phyloP scores from a whole-genome alignment of 2,329 filamentous ascomycete genomes.

The Magnaporthiopsis rhizophila region DNA sequence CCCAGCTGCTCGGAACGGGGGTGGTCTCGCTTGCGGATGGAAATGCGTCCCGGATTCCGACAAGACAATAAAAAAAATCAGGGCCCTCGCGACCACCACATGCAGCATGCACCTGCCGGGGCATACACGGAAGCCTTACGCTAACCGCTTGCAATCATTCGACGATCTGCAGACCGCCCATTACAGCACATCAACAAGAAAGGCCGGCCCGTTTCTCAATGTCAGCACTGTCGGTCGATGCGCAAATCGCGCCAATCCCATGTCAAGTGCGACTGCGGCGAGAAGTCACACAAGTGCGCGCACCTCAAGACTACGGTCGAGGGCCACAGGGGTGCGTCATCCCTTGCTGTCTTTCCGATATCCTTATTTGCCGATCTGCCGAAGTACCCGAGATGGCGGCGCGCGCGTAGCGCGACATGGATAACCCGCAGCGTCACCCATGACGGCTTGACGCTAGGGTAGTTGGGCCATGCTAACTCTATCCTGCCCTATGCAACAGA shows the following conservation, averaged over 20 bases:
- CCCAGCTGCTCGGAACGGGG: neutral
- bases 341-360: no score
- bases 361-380: neutral
- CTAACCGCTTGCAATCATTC: neutral
- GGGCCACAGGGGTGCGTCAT: slow-evolving; percentile 49
- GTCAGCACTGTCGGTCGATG: slow-evolving; percentile 89
- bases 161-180: slow-evolving; percentile 61
- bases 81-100: no score
- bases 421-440: neutral
- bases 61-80: neutral
- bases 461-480: slow-evolving; percentile 22
- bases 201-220: slow-evolving; percentile 95
- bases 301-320: slow-evolving; percentile 50
- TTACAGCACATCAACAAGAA: slow-evolving; percentile 96
- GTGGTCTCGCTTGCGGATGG: neutral
- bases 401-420: neutral
- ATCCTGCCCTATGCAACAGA: slow-evolving; percentile 30
- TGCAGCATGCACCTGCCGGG: no score
- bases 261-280: slow-evolving; percentile 93
- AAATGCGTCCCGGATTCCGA: neutral
- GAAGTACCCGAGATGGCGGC: neutral
- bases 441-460: slow-evolving; percentile 9
- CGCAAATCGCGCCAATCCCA: slow-evolving; percentile 94
- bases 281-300: slow-evolving; percentile 70
- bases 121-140: neutral